Percentiles rank a stretch among this genome's conserved stretches.
Evolutionary conservation across 768 basidiomycete species (phyloP).

Genomic region (Pleurotus giganteus): DNA sequence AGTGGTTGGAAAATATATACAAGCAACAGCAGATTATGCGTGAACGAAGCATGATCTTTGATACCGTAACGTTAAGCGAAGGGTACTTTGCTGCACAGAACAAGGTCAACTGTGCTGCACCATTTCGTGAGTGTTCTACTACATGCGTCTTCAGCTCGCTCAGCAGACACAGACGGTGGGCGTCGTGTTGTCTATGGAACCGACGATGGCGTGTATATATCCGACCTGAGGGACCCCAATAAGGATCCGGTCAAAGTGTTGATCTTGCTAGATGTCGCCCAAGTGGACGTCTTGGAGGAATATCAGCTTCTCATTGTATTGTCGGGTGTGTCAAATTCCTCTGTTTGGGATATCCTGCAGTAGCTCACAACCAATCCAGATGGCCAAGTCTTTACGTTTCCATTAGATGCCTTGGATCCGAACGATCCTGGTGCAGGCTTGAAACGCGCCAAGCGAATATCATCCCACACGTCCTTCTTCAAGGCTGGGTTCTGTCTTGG

Average conservation of each 20-base stretch:
- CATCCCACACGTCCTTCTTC: conserved; percentile 96
- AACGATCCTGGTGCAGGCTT: conserved; percentile 88
- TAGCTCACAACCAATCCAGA: conserved; percentile 43
- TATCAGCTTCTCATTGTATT: conserved; percentile 96
- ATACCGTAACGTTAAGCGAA: conserved; percentile 80
- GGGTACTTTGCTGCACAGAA: conserved; percentile 85
- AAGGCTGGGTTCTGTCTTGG: conserved; percentile 93
- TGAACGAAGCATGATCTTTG: conserved; percentile 84
- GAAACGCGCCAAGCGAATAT: conserved; percentile 92
- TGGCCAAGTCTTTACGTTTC: conserved; percentile 94
- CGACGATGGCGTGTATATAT: conserved; percentile 94
- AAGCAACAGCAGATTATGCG: conserved; percentile 87
- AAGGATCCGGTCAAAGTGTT: conserved; percentile 89
- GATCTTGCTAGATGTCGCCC: conserved; percentile 83
- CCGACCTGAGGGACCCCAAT: conserved; percentile 74
- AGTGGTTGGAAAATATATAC: conserved; percentile 91
- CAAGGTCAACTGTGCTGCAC: conserved; percentile 90
- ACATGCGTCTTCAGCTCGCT: not conserved
- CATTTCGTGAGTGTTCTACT: conserved; percentile 65
- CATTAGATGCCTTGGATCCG: conserved; percentile 87
- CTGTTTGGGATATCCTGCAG: not conserved
- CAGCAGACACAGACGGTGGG: conserved; percentile 76
- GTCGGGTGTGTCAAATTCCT: conserved; percentile 59
- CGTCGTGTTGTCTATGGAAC: conserved; percentile 93
- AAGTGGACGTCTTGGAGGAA: conserved; percentile 95